Evolutionary conservation across 108 stramenopile genomes (phyloP).

Genomic region (Nitzschia inconspicua): DNA sequence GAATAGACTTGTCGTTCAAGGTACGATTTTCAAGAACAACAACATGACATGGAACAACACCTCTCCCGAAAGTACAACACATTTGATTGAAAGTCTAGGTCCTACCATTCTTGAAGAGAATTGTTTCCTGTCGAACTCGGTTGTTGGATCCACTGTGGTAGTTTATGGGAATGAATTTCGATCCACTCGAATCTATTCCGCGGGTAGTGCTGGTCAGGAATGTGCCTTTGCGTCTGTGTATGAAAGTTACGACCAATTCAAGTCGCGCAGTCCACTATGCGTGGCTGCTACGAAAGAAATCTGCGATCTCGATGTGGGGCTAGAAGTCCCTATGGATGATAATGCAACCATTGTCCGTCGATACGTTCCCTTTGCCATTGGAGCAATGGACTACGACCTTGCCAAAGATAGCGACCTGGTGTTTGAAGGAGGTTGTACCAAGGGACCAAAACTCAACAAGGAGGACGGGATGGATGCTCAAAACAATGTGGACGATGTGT

Average conservation of each 20-base stretch:
- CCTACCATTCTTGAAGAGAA: constrained; percentile 18
- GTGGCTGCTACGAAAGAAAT: neutral
- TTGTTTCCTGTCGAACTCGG: constrained; percentile 34
- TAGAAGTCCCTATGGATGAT: too few relatives aligned
- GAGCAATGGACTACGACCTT: too few relatives aligned
- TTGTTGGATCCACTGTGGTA: constrained; percentile 25
- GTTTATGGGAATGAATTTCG: constrained; percentile 16
- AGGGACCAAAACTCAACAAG: too few relatives aligned
- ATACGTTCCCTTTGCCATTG: too few relatives aligned
- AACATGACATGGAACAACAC: constrained; percentile 29
- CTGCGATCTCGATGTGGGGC: neutral
- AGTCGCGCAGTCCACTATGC: constrained; percentile 22
- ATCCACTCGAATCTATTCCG: constrained; percentile 10
- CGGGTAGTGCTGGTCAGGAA: constrained; percentile 10
- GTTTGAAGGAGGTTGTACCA: too few relatives aligned
- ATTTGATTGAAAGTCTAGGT: constrained; percentile 34
- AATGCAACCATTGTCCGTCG: too few relatives aligned
- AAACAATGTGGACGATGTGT: too few relatives aligned
- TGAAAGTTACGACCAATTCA: constrained; percentile 21
- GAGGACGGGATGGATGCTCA: too few relatives aligned
- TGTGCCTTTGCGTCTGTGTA: constrained; percentile 28
- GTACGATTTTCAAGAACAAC: constrained; percentile 26
- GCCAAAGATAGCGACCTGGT: too few relatives aligned
- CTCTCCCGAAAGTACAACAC: constrained; percentile 13
- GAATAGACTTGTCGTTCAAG: constrained; percentile 15